Base-by-base conservation (phyloP, 257 asterid species). In the Rubia yunnanensis region DNA sequence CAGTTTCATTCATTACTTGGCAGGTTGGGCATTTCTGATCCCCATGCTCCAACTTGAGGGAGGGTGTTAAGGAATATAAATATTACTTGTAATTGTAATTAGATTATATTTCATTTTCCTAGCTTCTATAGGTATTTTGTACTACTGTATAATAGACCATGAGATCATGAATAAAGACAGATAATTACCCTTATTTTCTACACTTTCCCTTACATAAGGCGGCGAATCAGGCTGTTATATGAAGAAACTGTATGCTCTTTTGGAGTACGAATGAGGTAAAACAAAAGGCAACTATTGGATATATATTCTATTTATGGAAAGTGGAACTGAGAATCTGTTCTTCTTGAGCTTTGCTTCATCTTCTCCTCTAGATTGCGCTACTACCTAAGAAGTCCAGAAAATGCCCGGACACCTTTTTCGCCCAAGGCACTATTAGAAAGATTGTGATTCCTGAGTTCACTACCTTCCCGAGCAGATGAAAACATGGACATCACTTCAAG, bases 351-450 rank as follows among this genome's bases (percentile, higher is more conserved):
- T 81, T 44, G 80, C 82, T 52, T 79, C 94, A 6, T 84, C 97
- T 5, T 71, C 80, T 92, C 98, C 82, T 92, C 96, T 79, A 92
- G 75, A 46, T 70, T 74, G 62, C 44, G 67, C 70, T 92, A 96
- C 30, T 89, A 85, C 72, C 81, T 86, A 53, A 92, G 66, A 72
- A 92, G 95, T 53, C 80, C 81, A 60, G 66, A 82, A 71, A 92
- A 92, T 54, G 98, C 95, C 73, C 86, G 67, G 18, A 92, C 75
- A 38, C 98, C 98, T 74, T 89, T 92, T 77, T 88, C 98, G 32
- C 98, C 96, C 79, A 92, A 72, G 26, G 95, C 98, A 79, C 88
- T 91, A 78, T 84, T 76, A 56, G 98, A 91, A 73, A 91, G 81
- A 70, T 91, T 65, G 49, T 86, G 96, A 66, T 65, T 80, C 58